These are phyloP conservation scores for Fusarium sp. DNA, from an alignment of 2,329 filamentous ascomycete genomes.

Conservation along the genomic window DNA sequence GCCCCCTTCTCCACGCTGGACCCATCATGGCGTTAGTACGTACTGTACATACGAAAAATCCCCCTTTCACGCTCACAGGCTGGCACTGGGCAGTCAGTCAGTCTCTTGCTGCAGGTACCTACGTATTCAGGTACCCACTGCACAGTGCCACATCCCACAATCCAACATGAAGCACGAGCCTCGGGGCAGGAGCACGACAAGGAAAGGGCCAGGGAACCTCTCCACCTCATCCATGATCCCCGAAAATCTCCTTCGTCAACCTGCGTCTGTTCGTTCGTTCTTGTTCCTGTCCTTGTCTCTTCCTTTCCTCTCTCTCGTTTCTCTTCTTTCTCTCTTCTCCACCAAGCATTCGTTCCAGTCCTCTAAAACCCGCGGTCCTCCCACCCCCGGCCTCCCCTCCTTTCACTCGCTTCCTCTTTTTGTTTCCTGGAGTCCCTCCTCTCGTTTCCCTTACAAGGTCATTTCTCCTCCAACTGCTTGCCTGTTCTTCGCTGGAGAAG, in stretches of 20 bases:
- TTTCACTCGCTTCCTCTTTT: constrained; percentile 21
- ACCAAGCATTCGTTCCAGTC: constrained; percentile 39
- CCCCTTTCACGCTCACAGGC: constrained; percentile 26
- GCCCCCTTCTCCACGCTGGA: constrained; percentile 39
- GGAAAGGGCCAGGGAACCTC: constrained; percentile 34
- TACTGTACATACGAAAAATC: not conserved
- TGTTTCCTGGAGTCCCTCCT: constrained; percentile 33
- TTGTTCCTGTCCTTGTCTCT: constrained; percentile 23
- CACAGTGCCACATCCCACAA: constrained; percentile 27
- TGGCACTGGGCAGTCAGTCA: constrained; percentile 12
- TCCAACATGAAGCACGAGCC: constrained; percentile 16
- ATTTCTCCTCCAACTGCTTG: constrained; percentile 17
- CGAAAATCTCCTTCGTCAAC: constrained; percentile 40
- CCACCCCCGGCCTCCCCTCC: constrained; percentile 30
- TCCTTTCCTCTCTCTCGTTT: constrained; percentile 28
- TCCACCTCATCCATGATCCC: constrained; percentile 37
- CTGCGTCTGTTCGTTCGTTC: constrained; percentile 27
- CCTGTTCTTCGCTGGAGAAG: constrained; percentile 1
- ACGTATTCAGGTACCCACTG: not conserved
- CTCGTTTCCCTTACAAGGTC: constrained; percentile 31
- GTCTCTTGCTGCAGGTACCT: constrained; percentile 1
- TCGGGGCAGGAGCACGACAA: constrained; percentile 16
- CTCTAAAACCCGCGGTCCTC: constrained; percentile 43
- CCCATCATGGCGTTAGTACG: constrained; percentile 26
- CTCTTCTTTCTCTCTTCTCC: constrained; percentile 29